These are phyloP conservation scores for Fusarium napiforme DNA, from an alignment of 2,329 filamentous ascomycete species.

Conservation along the genomic window DNA sequence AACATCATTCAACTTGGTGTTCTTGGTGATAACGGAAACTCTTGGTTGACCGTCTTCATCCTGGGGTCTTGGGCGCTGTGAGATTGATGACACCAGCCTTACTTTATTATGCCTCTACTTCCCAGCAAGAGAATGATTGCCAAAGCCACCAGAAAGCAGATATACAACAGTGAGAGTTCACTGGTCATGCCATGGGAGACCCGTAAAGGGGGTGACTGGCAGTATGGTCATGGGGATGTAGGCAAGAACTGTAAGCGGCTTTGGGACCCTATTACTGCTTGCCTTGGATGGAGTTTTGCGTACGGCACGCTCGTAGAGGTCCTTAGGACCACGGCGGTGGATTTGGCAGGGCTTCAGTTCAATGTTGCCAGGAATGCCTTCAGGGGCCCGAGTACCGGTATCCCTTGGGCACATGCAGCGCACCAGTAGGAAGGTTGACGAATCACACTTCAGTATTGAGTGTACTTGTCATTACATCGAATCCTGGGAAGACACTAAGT, in stretches of 20 bases:
- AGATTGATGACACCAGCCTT: not conserved
- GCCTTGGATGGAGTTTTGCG: fast-evolving
- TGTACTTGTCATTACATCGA: too few species aligned
- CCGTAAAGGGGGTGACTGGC: fast-evolving
- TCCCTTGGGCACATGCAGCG: not conserved
- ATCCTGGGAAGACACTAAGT: too few species aligned
- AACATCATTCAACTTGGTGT: too few species aligned
- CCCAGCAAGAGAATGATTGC: not conserved
- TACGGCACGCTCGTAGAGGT: fast-evolving
- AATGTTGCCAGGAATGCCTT: not conserved
- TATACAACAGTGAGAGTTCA: fast-evolving
- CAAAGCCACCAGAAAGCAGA: fast-evolving
- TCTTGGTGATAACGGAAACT: too few species aligned
- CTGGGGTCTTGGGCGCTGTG: fast-evolving
- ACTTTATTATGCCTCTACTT: fast-evolving
- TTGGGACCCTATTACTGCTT: not conserved
- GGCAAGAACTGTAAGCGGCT: not conserved
- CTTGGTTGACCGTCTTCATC: too few species aligned
- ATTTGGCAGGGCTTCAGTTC: not conserved
- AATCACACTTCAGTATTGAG: too few species aligned
- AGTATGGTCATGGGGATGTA: not conserved
- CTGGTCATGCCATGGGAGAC: not conserved
- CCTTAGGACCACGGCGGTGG: not conserved
- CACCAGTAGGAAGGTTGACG: not conserved
- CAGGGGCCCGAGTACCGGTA: not conserved